These are phyloP conservation scores for Chrysoporthe deuterocubensis DNA, from an alignment of 2,329 filamentous ascomycete species.

Conservation along the genomic window DNA sequence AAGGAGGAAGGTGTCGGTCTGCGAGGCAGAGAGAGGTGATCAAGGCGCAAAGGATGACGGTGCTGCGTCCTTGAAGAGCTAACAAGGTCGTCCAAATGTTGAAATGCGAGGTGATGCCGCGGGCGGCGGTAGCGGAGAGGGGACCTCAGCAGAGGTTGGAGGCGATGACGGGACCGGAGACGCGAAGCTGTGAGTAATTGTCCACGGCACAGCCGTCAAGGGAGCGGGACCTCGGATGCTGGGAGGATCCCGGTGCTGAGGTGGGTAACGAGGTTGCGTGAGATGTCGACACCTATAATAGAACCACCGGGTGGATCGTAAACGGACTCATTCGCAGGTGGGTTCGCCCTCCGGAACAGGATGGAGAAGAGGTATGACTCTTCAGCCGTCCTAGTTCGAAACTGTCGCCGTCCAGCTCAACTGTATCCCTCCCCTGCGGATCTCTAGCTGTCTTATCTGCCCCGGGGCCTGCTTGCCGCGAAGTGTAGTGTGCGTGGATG, in stretches of 20 bases:
- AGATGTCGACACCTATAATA: conserved; percentile 38
- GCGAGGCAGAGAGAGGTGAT: conserved; percentile 5
- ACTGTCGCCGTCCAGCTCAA: conserved; percentile 8
- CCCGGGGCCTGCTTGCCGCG: not conserved
- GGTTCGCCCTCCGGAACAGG: conserved; percentile 44
- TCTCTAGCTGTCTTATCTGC: not conserved
- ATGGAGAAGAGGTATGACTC: conserved; percentile 51
- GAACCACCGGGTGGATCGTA: conserved; percentile 43
- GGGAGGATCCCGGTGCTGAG: conserved; percentile 33
- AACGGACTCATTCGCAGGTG: conserved; percentile 46
- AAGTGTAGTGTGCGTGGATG: not conserved
- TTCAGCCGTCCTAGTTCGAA: conserved; percentile 43
- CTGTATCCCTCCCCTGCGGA: conserved; percentile 5
- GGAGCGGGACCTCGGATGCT: conserved; percentile 24
- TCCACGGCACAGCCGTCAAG: conserved; percentile 29
- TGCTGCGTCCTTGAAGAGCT: conserved; percentile 22
- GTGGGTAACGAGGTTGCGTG: conserved; percentile 40
- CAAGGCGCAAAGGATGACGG: conserved; percentile 16
- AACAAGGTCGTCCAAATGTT: conserved; percentile 22
- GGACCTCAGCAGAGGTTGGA: not conserved
- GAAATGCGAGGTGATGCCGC: conserved; percentile 10
- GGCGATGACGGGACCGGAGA: conserved; percentile 21
- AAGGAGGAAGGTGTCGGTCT: conserved; percentile 1
- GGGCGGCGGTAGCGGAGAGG: conserved; percentile 9
- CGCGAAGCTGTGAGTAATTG: conserved; percentile 26